phyloP scores from a whole-genome alignment of 768 basidiomycete species.

The Termitomyces sp. region DNA sequence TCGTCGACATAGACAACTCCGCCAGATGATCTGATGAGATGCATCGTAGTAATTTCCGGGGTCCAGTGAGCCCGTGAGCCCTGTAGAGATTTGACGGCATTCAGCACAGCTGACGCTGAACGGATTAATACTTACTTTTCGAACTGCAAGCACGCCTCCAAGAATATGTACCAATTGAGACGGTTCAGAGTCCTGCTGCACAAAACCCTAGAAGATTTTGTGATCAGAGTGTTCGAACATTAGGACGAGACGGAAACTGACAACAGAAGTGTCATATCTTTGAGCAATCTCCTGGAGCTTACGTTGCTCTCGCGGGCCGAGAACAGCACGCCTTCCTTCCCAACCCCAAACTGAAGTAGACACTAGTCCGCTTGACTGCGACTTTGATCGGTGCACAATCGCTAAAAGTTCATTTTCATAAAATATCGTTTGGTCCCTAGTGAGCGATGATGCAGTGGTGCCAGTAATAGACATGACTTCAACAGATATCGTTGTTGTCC shows the following conservation, averaged over 20 bases:
- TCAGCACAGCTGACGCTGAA: not conserved
- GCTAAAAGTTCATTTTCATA: conserved; percentile 71
- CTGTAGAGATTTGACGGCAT: conserved; percentile 26
- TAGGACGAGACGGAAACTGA: conserved; percentile 28
- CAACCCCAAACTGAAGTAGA: conserved; percentile 74
- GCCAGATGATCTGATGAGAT: conserved; percentile 50
- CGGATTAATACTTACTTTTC: conserved; percentile 49
- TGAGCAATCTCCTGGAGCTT: conserved; percentile 69
- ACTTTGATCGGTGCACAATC: conserved; percentile 67
- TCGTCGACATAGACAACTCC: conserved; percentile 65
- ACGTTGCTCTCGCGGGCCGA: conserved; percentile 56
- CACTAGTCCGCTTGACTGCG: conserved; percentile 58
- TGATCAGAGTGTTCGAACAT: not conserved
- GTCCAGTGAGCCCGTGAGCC: conserved; percentile 74
- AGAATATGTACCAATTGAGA: conserved; percentile 55
- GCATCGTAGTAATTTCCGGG: conserved; percentile 79
- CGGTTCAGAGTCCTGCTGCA: conserved; percentile 64
- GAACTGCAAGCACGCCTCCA: conserved; percentile 66
- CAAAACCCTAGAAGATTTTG: conserved; percentile 26
- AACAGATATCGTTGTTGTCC: conserved; percentile 59
- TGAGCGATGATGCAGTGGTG: conserved; percentile 39
- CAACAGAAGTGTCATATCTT: conserved; percentile 64
- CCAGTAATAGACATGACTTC: conserved; percentile 63
- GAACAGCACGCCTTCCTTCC: conserved; percentile 51
- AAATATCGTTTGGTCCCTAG: conserved; percentile 48